These are phyloP conservation scores for Nitzschia sp. DNA, from an alignment of 108 stramenopile species.

Conservation along the genomic window DNA sequence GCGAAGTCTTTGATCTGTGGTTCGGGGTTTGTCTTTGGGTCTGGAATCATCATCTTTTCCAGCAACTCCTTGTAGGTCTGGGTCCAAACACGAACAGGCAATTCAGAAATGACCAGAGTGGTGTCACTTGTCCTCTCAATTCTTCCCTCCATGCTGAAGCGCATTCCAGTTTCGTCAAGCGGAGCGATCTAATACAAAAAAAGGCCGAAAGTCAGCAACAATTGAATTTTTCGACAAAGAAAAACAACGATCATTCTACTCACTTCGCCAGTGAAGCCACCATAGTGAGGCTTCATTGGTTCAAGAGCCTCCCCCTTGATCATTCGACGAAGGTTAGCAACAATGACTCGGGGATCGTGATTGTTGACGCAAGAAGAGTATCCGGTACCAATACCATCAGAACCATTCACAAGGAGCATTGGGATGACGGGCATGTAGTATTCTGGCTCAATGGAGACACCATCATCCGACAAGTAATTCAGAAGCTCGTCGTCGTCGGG, in stretches of 20 bases:
- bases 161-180: slow-evolving; percentile 26
- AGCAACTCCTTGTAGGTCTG: slow-evolving; percentile 95
- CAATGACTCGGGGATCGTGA: slow-evolving; percentile 90
- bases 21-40: slow-evolving; percentile 30
- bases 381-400: slow-evolving; percentile 99
- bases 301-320: slow-evolving; percentile 67
- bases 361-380: slow-evolving; percentile 85
- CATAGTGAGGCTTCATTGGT: slow-evolving; percentile 78
- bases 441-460: slow-evolving; percentile 94
- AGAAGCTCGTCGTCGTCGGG: slow-evolving; percentile 97
- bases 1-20: slow-evolving; percentile 89
- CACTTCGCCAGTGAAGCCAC: slow-evolving; percentile 89
- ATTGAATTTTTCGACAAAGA: too few relatives aligned
- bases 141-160: slow-evolving; percentile 66
- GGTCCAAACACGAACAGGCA: slow-evolving; percentile 97
- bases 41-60: slow-evolving; percentile 62
- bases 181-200: slow-evolving; percentile 26
- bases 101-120: slow-evolving; percentile 90
- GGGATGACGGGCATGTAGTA: slow-evolving; percentile 96
- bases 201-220: too few relatives aligned
- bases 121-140: slow-evolving; percentile 83
- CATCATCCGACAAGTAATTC: slow-evolving; percentile 95
- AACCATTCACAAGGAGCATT: slow-evolving; percentile 84
- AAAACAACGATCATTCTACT: background rate
- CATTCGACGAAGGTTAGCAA: slow-evolving; percentile 84